Percentiles rank a stretch among this genome's conserved stretches.
phyloP scores from a whole-genome alignment of 2,329 filamentous ascomycete species.

The Acrodontium crateriforme region DNA sequence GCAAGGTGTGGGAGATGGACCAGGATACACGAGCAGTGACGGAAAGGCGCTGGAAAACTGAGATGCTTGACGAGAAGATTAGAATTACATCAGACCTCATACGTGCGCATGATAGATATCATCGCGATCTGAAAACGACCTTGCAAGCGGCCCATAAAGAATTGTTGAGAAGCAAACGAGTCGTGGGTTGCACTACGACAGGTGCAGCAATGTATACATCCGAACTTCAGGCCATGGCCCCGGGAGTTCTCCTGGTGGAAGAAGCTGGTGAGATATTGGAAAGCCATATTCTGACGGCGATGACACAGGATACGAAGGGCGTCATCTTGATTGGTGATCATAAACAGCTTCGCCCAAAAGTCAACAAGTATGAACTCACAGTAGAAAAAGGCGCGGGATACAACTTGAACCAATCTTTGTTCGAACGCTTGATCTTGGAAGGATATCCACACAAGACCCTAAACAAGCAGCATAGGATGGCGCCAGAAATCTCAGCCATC shows the following conservation, averaged over 20 bases:
- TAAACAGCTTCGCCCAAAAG: constrained; percentile 45
- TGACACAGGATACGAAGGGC: constrained; percentile 48
- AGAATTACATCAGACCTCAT: not conserved
- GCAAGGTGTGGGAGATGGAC: constrained; percentile 40
- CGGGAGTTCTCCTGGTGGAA: constrained; percentile 29
- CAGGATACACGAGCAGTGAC: constrained; percentile 23
- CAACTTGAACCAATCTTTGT: constrained; percentile 45
- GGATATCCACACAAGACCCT: constrained; percentile 26
- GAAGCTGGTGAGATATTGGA: constrained; percentile 58
- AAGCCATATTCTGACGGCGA: constrained; percentile 44
- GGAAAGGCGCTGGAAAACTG: constrained; percentile 2
- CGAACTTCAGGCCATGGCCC: constrained; percentile 41
- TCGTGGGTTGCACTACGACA: constrained; percentile 47
- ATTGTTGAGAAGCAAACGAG: constrained; percentile 19
- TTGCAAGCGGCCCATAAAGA: too few species aligned
- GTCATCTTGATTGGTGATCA: constrained; percentile 52
- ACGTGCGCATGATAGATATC: constrained; percentile 28
- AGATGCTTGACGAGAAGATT: constrained; percentile 33
- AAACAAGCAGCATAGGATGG: constrained; percentile 51
- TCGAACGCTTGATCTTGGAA: constrained; percentile 40
- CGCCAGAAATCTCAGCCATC: constrained; percentile 46
- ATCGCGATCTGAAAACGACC: constrained; percentile 20
- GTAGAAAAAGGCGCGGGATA: constrained; percentile 40
- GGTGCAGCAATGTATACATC: constrained; percentile 38
- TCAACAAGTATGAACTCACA: constrained; percentile 41